Evolutionary conservation across 257 asterid species (phyloP).

Genomic region (Lithospermum erythrorhizon): DNA sequence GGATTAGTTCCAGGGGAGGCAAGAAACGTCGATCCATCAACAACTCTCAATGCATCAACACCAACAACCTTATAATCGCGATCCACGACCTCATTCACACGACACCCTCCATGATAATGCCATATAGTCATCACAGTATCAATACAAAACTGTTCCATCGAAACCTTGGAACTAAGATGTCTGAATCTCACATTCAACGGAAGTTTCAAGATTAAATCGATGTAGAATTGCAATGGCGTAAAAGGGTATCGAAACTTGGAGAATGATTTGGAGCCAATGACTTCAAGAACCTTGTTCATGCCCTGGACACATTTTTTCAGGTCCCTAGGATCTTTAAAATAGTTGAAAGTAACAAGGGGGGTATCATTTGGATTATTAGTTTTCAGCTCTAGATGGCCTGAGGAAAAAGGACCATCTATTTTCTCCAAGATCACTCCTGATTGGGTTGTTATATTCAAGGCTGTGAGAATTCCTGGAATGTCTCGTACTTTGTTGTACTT

Average conservation of each 20-base stretch:
- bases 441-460: conserved; percentile 7
- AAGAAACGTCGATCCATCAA: conserved; percentile 67
- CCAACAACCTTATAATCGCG: conserved; percentile 45
- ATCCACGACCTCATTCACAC: conserved; percentile 56
- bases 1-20: conserved; percentile 80
- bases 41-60: conserved; percentile 52
- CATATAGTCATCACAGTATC: conserved; percentile 74
- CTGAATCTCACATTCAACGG: conserved; percentile 39
- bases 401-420: conserved; percentile 53
- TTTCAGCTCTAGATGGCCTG: conserved; percentile 47
- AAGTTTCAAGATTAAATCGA: conserved; percentile 23
- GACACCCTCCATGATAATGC: conserved; percentile 96
- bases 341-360: conserved; percentile 70
- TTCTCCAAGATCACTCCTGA: conserved; percentile 48
- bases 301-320: conserved; percentile 55
- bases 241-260: conserved; percentile 34
- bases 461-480: background rate
- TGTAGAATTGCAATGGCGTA: conserved; percentile 24
- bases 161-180: conserved; percentile 27
- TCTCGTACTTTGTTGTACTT: conserved; percentile 11
- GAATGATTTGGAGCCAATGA: conserved; percentile 34
- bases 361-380: conserved; percentile 49
- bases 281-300: conserved; percentile 31
- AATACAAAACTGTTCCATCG: conserved; percentile 50
- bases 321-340: conserved; percentile 61